Conservation (phyloP, 192 early-diverging fungal genomes). For the Entomortierella lignicola region DNA sequence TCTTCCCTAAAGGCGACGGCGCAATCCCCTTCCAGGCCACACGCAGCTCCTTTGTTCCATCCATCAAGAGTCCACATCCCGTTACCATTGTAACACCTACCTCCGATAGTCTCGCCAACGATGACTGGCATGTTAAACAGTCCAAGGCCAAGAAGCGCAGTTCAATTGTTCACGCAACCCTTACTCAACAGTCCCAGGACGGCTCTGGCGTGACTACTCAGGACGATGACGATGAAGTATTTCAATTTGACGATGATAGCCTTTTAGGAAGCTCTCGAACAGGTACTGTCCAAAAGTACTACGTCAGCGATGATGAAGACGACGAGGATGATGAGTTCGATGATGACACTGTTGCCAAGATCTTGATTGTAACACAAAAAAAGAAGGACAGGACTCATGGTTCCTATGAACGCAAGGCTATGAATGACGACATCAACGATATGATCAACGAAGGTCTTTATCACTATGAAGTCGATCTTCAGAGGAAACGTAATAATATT, state of each 20-base stretch:
- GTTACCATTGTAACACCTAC: conserved; percentile 17
- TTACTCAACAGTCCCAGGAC: conserved; percentile 6
- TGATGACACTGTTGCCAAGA: conserved; percentile 87
- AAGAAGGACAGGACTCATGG: conserved; percentile 76
- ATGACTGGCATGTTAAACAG: conserved; percentile 51
- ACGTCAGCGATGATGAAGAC: conserved; percentile 72
- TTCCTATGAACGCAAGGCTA: conserved; percentile 81
- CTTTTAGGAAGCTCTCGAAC: conserved; percentile 65
- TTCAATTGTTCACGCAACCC: conserved; percentile 22
- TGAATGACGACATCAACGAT: conserved; percentile 86
- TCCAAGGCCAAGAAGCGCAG: conserved; percentile 38
- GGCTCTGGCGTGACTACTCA: neutral
- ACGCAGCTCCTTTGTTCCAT: conserved; percentile 45
- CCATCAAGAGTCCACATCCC: conserved; percentile 28
- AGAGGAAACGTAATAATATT: conserved; percentile 59
- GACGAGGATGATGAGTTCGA: conserved; percentile 88
- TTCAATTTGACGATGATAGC: conserved; percentile 83
- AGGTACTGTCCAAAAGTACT: conserved; percentile 64
- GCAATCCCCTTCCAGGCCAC: conserved; percentile 32
- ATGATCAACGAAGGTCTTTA: conserved; percentile 98
- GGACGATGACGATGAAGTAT: conserved; percentile 74
- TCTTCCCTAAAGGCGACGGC: conserved; percentile 76
- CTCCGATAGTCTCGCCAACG: conserved; percentile 3
- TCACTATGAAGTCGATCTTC: conserved; percentile 86
- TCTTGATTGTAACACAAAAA: conserved; percentile 94